Base-by-base conservation (phyloP, 1,139 yeast species). In the Pichia inconspicua region DNA sequence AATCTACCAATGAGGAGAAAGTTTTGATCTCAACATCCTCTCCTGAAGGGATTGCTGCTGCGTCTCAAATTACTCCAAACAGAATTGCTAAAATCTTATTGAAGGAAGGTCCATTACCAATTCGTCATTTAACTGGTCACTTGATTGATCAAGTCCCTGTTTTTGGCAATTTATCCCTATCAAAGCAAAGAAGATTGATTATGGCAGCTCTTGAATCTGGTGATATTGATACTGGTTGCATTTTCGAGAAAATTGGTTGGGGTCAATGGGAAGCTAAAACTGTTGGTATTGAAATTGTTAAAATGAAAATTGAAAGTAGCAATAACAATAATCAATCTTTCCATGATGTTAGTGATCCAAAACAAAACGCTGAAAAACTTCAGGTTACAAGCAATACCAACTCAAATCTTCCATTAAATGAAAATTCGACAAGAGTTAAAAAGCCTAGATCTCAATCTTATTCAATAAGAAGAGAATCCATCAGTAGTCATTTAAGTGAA, bases 171-270 rank as follows among this genome's bases (percentile, higher is more conserved):
- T 71, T 90, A 52, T 84, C 95, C 5, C 73, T 88, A 32, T 85
- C 95, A 17, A 90, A 90, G 61, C 97, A 90, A 67, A 77, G 97
- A 61, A 73, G 97, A 52, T 74, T 90, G 51, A 89, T 90, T 38
- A 89, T 89, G 83, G 81, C 89, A 8, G 95, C 92, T 37, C 77
- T 90, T 69, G 96, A 88, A 59, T 65, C 72, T 46, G 84, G 84
- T 15, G 94, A 82, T 62, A 68, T 77, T 6, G 73, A 71, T 28
- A 78, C 82, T 50, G 72, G 74, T 50, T 80, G 82, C 39, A 78
- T 84, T 19, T 90, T 90, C 69, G 96, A 88, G 60, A 90, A 90
- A 69, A 89, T 89, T 40, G 97, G 97, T 27, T 90, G 97, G 97
- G 97, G 97, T 51, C 94, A 92, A 62, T 90, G 97, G 97, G 88